phyloP scores from a whole-genome alignment of 345 rosid species.

The Arabidopsis suecica region DNA sequence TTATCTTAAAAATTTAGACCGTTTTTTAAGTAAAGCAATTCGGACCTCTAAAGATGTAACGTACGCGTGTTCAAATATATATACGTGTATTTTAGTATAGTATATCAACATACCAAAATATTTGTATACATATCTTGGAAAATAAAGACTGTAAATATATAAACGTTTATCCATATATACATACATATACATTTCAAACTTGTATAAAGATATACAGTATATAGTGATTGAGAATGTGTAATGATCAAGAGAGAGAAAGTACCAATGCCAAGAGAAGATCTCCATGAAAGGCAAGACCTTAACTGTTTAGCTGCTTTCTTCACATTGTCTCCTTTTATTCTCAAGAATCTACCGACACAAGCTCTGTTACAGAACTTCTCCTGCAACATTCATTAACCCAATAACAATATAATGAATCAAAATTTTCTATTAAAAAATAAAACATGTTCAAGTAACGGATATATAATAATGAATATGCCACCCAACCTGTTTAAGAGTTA shows the following conservation, averaged over 20 bases:
- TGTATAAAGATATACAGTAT: neutral
- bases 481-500: slow-evolving; percentile 81
- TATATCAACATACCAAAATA: slow-evolving; percentile 6
- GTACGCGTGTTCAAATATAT: slow-evolving; percentile 4
- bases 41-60: slow-evolving; percentile 13
- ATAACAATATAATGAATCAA: neutral
- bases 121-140: neutral
- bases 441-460: neutral
- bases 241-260: slow-evolving; percentile 6
- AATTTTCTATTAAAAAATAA: neutral
- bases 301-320: slow-evolving; percentile 87
- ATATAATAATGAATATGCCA: neutral
- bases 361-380: slow-evolving; percentile 75
- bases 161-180: neutral
- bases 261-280: slow-evolving; percentile 84
- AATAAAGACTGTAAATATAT: slow-evolving; percentile 5
- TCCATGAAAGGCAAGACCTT: slow-evolving; percentile 90
- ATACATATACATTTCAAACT: slow-evolving; percentile 2
- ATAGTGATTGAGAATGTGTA: neutral
- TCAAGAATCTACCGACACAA: slow-evolving; percentile 83
- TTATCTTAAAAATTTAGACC: slow-evolving; percentile 9
- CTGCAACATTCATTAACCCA: neutral
- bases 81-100: neutral
- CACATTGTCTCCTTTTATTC: slow-evolving; percentile 73
- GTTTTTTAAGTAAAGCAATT: slow-evolving; percentile 17